Percentiles rank a stretch among this genome's conserved stretches.
These are phyloP conservation scores for Pneumocystis wakefieldiae DNA, from an alignment of 1,139 yeast species.

Conservation along the genomic window DNA sequence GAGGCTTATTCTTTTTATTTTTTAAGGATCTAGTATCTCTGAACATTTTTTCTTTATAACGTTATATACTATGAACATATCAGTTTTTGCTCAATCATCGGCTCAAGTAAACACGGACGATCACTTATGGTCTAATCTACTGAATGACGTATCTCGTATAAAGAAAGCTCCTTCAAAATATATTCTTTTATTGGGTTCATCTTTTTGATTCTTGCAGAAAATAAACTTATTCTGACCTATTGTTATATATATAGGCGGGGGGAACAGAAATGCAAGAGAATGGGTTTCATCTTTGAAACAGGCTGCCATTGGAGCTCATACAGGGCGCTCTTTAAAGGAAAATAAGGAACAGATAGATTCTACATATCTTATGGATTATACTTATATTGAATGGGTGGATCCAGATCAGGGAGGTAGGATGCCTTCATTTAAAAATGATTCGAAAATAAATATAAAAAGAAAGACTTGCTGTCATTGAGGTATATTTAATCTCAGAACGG, in stretches of 20 bases:
- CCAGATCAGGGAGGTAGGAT: conserved; percentile 21
- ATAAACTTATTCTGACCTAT: not conserved
- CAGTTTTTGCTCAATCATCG: no score
- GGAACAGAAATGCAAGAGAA: not conserved
- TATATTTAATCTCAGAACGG: conserved; percentile 21
- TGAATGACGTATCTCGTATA: not conserved
- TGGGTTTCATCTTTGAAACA: not conserved
- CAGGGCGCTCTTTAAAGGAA: not conserved
- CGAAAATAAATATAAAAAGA: conserved; percentile 7
- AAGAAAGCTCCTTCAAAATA: not conserved
- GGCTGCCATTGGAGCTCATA: not conserved
- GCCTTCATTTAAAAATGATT: conserved; percentile 4
- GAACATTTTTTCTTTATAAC: no score
- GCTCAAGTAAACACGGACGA: no score
- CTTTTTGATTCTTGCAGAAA: not conserved
- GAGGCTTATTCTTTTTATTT: no score
- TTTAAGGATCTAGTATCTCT: no score
- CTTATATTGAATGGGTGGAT: conserved; percentile 24
- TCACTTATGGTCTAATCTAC: not conserved
- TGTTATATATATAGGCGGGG: not conserved
- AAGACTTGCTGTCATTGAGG: conserved; percentile 21
- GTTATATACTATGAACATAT: no score
- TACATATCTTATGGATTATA: conserved; percentile 21
- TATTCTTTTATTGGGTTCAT: not conserved
- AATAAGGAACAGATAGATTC: not conserved